Evolutionary conservation across 768 basidiomycete species (phyloP), one percentile per base, ranked within the genome.

Genomic region (Obba rivulosa): DNA sequence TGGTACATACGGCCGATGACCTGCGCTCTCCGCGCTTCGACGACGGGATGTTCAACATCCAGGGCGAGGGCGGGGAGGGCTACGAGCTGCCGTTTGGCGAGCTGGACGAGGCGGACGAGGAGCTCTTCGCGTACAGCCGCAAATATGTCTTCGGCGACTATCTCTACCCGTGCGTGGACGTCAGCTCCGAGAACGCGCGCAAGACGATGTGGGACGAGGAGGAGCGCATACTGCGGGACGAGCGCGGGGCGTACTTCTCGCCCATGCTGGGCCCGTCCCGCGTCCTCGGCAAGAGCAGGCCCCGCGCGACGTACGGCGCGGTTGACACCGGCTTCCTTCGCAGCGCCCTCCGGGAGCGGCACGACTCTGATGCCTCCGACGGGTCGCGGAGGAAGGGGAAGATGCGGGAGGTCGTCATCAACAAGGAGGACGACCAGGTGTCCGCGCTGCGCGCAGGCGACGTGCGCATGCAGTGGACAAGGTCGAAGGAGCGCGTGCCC

Each of bases 71-170:
- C 23, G 55, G 58, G 34, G 28, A 13, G 28, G 81, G 78, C 0
- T 83, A 73, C 53, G 78, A 74, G 7, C 61, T 90, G 21, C 79
- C 80, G 20, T 92, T 91, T 60, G 81, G 80, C 2, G 81, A 80
- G 34, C 63, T 75, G n/a, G 78, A 84, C 50, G 79, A 79, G 2
- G 79, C 65, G 20, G 87, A 90, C 58, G 94, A 96, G 57, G 72
- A 73, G 54, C 66, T 95, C 44, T 98, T 85, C 59, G 74, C 69
- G 23, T 77, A 92, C 34, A 85, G 89, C 63, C 79, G 80, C 62
- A 74, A 78, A 55, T 87, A 91, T 51, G 73, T 94, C 21, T 97
- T 92, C 56, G 92, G 92, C 4, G 88, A 94, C 67, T 92, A 92
- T 62, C 79, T 88, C 59, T 95, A 94, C 62, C 93, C 92, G 0